Evolutionary conservation across 164 flowering plant species (phyloP).

Genomic region (Cinnamomum micranthum): DNA sequence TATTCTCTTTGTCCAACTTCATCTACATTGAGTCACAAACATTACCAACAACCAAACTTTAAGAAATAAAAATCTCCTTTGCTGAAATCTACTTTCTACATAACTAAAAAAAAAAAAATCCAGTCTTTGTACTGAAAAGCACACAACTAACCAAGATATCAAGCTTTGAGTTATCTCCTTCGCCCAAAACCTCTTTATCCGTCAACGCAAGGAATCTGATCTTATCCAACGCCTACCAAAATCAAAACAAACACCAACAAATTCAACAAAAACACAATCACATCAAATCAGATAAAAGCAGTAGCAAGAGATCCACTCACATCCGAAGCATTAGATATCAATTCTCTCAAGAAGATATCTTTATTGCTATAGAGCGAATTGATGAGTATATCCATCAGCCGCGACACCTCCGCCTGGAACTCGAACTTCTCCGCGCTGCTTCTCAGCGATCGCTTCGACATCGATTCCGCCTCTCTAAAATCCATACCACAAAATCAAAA

Average conservation of each 20-base stretch:
- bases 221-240: slow-evolving; percentile 82
- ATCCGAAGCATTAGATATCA: slow-evolving; percentile 97
- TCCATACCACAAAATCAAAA: neutral
- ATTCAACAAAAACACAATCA: neutral
- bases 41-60: neutral
- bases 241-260: neutral
- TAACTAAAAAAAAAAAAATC: neutral
- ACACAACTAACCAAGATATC: slow-evolving; percentile 70
- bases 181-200: slow-evolving; percentile 87
- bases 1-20: slow-evolving; percentile 90
- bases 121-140: neutral
- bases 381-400: slow-evolving; percentile 93
- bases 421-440: slow-evolving; percentile 84
- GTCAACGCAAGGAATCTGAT: slow-evolving; percentile 89
- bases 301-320: slow-evolving; percentile 35
- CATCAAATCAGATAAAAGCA: neutral
- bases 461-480: slow-evolving; percentile 84
- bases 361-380: slow-evolving; percentile 96
- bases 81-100: neutral
- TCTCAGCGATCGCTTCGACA: slow-evolving; percentile 70
- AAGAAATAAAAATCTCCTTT: neutral
- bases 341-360: slow-evolving; percentile 92
- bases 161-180: slow-evolving; percentile 85
- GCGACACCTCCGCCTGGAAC: slow-evolving; percentile 96
- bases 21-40: slow-evolving; percentile 44